These are phyloP conservation scores for Hebeloma cylindrosporum DNA, from an alignment of 768 basidiomycete genomes.

Conservation along the genomic window DNA sequence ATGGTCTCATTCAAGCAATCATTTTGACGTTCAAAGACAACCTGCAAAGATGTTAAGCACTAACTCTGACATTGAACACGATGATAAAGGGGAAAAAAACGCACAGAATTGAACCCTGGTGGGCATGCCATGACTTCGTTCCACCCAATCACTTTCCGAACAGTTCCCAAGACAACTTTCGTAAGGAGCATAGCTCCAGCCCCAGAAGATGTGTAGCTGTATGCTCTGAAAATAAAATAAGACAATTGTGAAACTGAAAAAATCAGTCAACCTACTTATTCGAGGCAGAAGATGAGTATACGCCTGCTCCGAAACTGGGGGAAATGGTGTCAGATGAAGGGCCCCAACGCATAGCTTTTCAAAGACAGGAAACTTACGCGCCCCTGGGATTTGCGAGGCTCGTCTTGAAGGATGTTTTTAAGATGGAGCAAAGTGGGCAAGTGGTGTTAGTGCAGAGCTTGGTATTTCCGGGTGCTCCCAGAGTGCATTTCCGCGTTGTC, in stretches of 20 bases:
- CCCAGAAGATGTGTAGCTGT: conserved; percentile 20
- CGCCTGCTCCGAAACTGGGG: conserved; percentile 28
- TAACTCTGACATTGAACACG: not conserved
- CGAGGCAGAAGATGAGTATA: conserved; percentile 31
- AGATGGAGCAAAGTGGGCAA: conserved; percentile 28
- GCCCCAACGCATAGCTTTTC: not conserved
- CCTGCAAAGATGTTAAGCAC: conserved; percentile 5
- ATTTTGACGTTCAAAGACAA: conserved; percentile 23
- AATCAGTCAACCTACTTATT: conserved; percentile 27
- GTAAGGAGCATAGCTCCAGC: conserved; percentile 27
- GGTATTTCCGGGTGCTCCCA: conserved; percentile 24
- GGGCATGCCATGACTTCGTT: conserved; percentile 27
- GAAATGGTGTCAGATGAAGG: not conserved
- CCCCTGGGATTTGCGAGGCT: conserved; percentile 28
- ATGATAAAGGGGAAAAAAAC: no score
- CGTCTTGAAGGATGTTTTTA: conserved; percentile 34
- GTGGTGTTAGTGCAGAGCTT: conserved; percentile 21
- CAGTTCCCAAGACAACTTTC: conserved; percentile 32
- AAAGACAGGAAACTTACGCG: conserved; percentile 18
- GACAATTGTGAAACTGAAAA: not conserved
- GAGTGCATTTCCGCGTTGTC: conserved; percentile 25
- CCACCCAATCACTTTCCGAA: conserved; percentile 19
- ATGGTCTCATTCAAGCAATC: conserved; percentile 30
- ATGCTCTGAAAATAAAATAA: conserved; percentile 18
- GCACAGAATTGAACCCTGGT: conserved; percentile 30